Base-by-base conservation (phyloP, 2,329 filamentous ascomycete genomes). In the Pseudopyrenochaeta lycopersici region DNA sequence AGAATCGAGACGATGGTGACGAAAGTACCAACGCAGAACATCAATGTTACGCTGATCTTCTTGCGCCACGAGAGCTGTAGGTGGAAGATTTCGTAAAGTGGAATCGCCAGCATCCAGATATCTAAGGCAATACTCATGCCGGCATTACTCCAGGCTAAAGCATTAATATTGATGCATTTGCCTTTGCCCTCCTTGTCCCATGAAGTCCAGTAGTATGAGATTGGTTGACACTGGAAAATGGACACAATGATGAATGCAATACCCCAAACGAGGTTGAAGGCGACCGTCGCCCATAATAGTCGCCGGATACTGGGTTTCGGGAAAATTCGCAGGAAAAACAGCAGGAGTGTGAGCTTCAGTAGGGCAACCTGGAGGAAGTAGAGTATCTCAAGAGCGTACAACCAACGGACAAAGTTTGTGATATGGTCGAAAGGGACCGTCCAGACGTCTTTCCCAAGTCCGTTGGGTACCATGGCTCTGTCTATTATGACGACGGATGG, bases 371-470 rank as follows among this genome's bases (percentile, higher is more conserved):
- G 63, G 10, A 67, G 59, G 49, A 73, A 73, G 58, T 76, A 76
- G 10, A 75, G 55, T 2, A 74, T 56, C 45, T 74, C 70, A 41
- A 70, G 55, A 10, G 66, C 56, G 57, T 73, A 76, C 42, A 75
- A 67, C 39, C 57, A 63, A 39, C 58, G 51, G 29, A 75, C 66
- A 23, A 85, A 82, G 1, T 66, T 64, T 23, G 77, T 81, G 40
- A 86, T 77, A 14, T 76, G 60, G 0, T 74, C 64, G 0, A 74
- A 66, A 0, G 71, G 54, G 4, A 85, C 54, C 0, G 80, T 82
- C 82, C 82, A 85, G 14, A 84, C 74, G 42, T 85, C 83, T 15
- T 65, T 75, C 6, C 83, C 82, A 7, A 84, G 68, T 1, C 83
- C 83, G n/a, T 66, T 66, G 1, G 52, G 46, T 7, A 66, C 21